Evolutionary conservation across 2,329 filamentous ascomycete species (phyloP), one percentile per base, ranked within the genome.

Genomic region (Achaetomium macrosporum): DNA sequence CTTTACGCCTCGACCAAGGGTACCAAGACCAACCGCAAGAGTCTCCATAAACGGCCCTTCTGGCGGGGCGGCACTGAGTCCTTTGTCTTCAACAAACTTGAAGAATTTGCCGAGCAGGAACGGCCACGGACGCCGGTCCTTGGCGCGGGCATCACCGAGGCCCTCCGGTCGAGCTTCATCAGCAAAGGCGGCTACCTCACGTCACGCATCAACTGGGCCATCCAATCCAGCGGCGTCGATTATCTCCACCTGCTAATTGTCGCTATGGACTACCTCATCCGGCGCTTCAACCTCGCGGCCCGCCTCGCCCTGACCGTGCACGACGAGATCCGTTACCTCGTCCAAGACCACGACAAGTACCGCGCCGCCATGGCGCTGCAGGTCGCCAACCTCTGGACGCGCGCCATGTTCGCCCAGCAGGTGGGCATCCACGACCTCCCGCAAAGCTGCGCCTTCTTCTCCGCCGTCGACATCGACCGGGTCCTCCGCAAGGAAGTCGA

Each of bases 401-500:
- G 93, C 47, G 91, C 91, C 58, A 96, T 99, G 88, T 99, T 99
- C 68, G 83, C 88, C 0, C 90, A 99, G 69, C 93, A 99, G 70
- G 88, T 96, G 64, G 93, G 93, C 55, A 99, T 99, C 63, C 77
- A 95, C 59, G 93, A 99, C 64, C 78, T 99, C 10, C 93, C 95
- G 0, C 93, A 97, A 65, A 84, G 87, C 0, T 96, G 91, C 64
- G 93, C 93, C 9, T 99, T 90, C 70, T 99, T 99, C 71, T 95
- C 88, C 1, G 92, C 93, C 3, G 83, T 99, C 6, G 93, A 99
- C 65, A 88, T 99, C 59, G 93, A 99, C 65, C 85, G 90, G 62
- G 91, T 99, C 3, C 76, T 99, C n/a, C 82, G 93, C 47, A 99
- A 99, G 68, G 93, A 99, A 69, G 95, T 99, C 4, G 87, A 99